Conservation (phyloP, 2,329 filamentous ascomycete genomes). For the Pseudogymnoascus sp. region DNA sequence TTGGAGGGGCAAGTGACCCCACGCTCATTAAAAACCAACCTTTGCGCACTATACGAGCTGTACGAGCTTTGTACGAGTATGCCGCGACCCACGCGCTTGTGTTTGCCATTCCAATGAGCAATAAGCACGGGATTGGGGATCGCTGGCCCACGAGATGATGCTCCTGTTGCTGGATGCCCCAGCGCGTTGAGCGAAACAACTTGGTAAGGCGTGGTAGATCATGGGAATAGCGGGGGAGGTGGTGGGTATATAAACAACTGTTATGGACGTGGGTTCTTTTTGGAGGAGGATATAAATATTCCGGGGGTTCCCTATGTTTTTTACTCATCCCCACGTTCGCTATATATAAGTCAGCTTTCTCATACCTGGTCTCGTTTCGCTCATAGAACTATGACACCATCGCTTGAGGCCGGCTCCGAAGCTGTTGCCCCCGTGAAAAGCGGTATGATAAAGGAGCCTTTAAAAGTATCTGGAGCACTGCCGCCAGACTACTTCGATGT, state of each 20-base stretch:
- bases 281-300: neutral
- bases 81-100: neutral
- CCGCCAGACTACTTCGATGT: neutral
- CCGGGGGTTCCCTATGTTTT: neutral
- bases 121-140: neutral
- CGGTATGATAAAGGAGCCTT: slow-evolving; percentile 6
- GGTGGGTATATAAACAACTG: neutral
- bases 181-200: neutral
- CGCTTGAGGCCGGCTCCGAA: neutral
- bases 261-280: neutral
- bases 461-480: neutral
- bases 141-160: neutral
- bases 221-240: neutral
- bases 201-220: neutral
- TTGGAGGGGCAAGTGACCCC: neutral
- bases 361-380: neutral
- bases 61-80: neutral
- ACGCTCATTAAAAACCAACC: neutral
- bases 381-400: neutral
- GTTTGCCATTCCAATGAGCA: neutral
- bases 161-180: neutral
- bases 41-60: slow-evolving; percentile 1
- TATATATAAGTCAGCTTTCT: neutral
- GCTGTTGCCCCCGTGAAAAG: neutral
- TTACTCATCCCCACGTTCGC: neutral